Evolutionary conservation across 768 basidiomycete genomes (phyloP).

Genomic region (Kwoniella pini): DNA sequence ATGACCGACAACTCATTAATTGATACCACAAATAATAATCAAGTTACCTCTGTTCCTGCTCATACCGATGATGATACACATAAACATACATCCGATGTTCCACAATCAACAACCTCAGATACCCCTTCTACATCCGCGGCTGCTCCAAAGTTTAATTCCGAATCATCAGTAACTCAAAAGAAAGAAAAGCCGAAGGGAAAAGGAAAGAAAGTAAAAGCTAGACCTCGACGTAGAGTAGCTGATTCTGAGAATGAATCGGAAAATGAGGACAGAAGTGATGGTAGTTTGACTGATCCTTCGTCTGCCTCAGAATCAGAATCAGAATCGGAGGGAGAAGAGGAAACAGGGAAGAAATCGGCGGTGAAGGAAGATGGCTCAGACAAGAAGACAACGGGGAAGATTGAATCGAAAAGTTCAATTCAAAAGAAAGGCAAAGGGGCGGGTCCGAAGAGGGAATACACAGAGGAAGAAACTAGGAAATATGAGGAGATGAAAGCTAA

Average conservation of each 20-base stretch:
- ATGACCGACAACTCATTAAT: slow-evolving; percentile 21
- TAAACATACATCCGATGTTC: too few species aligned
- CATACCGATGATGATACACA: too few species aligned
- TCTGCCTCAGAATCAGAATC: slow-evolving; percentile 23
- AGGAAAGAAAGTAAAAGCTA: slow-evolving; percentile 6
- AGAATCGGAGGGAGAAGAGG: neutral
- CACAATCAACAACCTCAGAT: too few species aligned
- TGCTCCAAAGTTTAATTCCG: too few species aligned
- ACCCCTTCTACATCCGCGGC: neutral
- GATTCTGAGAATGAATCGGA: slow-evolving; percentile 25
- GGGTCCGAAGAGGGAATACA: slow-evolving; percentile 27
- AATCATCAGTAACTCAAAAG: neutral
- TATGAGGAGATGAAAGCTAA: slow-evolving; percentile 31
- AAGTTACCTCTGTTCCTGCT: slow-evolving; percentile 12
- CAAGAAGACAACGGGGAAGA: slow-evolving; percentile 25
- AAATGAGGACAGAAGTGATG: slow-evolving; percentile 18
- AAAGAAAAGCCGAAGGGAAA: slow-evolving; percentile 11
- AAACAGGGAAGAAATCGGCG: slow-evolving; percentile 2
- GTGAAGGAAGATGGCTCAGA: slow-evolving; percentile 35
- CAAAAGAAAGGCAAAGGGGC: slow-evolving; percentile 11
- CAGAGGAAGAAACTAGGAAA: slow-evolving; percentile 29
- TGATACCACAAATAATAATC: neutral
- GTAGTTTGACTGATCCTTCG: slow-evolving; percentile 26
- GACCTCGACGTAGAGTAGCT: slow-evolving; percentile 20
- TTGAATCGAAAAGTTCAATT: slow-evolving; percentile 22